Base-by-base conservation (phyloP, 306 rosid genomes). In the Urtica urens region DNA sequence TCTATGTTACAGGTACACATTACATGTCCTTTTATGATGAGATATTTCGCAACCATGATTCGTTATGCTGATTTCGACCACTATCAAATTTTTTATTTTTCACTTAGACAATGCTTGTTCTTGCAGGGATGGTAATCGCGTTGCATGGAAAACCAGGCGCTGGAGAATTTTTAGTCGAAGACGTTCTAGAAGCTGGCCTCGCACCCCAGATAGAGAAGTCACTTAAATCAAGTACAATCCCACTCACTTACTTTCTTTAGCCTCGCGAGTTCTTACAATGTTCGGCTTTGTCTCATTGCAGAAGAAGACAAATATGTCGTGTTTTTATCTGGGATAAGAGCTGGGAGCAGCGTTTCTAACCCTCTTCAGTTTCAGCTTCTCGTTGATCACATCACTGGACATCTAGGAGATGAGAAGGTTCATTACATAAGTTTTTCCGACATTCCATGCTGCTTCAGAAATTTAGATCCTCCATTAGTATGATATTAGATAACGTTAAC, bases 311-410 rank as follows among this genome's bases (percentile, higher is more conserved):
- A 79, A 53, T 81, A 78, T 57, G 81, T 84, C 33, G 82, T 90
- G 59, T 65, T 90, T 69, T 72, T 84, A 15, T 90, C 97, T 0
- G 97, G 97, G 51, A 65, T 90, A 57, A 73, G 65, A 49, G 56
- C 81, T 66, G 97, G 97, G 63, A 79, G 85, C 66, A 64, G 80
- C 75, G 55, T 30, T 63, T 72, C 74, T 45, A 84, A 84, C 64
- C 97, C 97, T 55, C 95, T 90, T 38, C 90, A 74, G 55, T 70
- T 84, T 66, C 97, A 84, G 85, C 97, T 90, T 66, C 80, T 84
- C 55, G 67, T 90, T 60, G 97, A 90, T 65, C 94, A 90, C 69
- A 79, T 90, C 50, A 90, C 97, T 9, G 97, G 97, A 29, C 94
- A 90, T 69, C 73, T 90, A 72, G 97, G 95, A 63, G 97, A 90